These are phyloP conservation scores for Coemansia sp. DNA, from an alignment of 192 early-diverging fungal species.

Conservation along the genomic window DNA sequence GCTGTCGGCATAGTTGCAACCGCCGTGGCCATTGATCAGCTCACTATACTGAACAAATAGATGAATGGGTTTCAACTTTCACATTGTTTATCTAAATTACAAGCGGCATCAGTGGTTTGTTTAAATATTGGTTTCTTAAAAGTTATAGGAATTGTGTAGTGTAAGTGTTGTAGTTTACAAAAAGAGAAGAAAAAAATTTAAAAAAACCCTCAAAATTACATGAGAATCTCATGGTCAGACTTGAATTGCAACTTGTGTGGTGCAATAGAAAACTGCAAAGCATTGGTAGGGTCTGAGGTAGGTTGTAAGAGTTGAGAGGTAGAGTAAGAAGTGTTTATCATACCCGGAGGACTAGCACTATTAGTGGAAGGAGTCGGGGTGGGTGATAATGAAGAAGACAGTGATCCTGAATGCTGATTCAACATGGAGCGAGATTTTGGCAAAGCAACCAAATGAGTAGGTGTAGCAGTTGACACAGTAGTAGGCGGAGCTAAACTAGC, in stretches of 20 bases:
- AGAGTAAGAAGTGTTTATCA: constrained; percentile 4
- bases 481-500: constrained; percentile 8
- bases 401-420: constrained; percentile 14
- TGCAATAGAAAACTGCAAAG: constrained; percentile 34
- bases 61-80: no score
- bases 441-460: constrained; percentile 18
- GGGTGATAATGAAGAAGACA: constrained; percentile 33
- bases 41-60: no score
- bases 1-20: no score
- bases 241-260: constrained; percentile 49
- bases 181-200: no score
- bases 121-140: no score
- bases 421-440: constrained; percentile 14
- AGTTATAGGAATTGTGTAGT: no score
- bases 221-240: constrained; percentile 35
- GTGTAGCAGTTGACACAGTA: constrained; percentile 11
- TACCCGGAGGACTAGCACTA: constrained; percentile 13
- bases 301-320: background rate
- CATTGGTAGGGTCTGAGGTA: constrained; percentile 4
- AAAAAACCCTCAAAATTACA: no score
- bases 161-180: no score
- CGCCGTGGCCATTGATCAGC: no score
- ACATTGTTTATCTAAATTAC: no score
- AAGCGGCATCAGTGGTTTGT: no score
- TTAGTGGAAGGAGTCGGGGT: constrained; percentile 32